Base-by-base conservation (phyloP, 1,284 basidiomycete genomes). In the Apiotrichum gracile region DNA sequence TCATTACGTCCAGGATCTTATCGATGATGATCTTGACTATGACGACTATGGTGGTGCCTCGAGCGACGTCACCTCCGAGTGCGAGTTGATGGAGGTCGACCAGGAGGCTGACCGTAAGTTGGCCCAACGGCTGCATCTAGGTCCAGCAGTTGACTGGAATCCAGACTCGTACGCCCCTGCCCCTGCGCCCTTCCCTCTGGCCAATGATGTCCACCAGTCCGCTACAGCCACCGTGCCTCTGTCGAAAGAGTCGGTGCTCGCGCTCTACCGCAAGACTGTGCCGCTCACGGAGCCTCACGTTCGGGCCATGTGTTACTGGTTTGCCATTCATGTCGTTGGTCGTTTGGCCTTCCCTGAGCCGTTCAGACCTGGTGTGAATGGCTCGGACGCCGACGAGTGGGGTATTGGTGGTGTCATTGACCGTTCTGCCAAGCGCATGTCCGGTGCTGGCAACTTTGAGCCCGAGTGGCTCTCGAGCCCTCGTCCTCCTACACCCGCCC, bases 301-400 rank as follows among this genome's bases (percentile, higher is more conserved):
- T 21, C 46, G 46, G 5, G 46, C 46, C 35, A 26, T 47, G n/a
- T 47, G 40, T n/a, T 47, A 54, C 42, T 54, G 52, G 52, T 41
- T 54, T 5, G 47, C 52, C 7, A 37, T 42, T 14, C 47, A 54
- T 24, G 42, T 54, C 14, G 25, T 54, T 5, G 52, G 47, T 9
- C 53, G 53, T 13, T 49, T 55, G 5, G 49, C 49, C 2, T 40
- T 42, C 49, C 34, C 49, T 3, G 49, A 43, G 22, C 41, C 49
- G 19, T 41, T 41, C 26, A 33, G 49, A 7, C 24, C 27, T n/a
- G 33, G 27, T 8, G n/a, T 13, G 7, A 21, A 26, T 25, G 37
- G 35, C 27, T 29, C 26, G 26, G 27, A 35, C 4, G n/a, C 29
- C 5, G 49, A 51, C 2, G 41, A 51, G 41, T 51, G 49, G 49